Conservation (phyloP, 306 rosid genomes). For the Begonia masoniana region DNA sequence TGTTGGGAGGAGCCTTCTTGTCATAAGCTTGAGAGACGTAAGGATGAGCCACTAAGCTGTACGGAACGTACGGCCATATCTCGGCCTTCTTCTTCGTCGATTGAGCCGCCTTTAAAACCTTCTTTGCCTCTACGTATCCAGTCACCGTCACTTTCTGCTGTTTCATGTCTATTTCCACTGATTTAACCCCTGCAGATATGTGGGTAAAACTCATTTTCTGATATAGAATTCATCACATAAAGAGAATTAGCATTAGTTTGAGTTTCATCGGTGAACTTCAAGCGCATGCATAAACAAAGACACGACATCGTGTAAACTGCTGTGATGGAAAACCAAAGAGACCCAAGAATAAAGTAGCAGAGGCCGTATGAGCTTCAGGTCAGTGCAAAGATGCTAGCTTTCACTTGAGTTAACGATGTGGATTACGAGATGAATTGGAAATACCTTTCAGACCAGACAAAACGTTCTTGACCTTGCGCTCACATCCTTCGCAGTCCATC, state of each 20-base stretch:
- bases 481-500: constrained; percentile 98
- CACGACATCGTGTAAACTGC: too few relatives aligned
- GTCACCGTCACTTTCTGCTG: constrained; percentile 91
- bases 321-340: too few relatives aligned
- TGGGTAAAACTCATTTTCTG: too few relatives aligned
- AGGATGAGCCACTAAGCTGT: constrained; percentile 61
- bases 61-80: constrained; percentile 90
- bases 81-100: constrained; percentile 92
- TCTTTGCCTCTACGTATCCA: constrained; percentile 76
- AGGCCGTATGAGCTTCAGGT: too few relatives aligned
- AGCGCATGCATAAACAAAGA: too few relatives aligned
- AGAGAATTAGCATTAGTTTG: neutral
- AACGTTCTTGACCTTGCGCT: constrained; percentile 73
- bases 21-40: constrained; percentile 72
- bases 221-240: neutral
- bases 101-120: constrained; percentile 85
- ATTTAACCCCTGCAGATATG: constrained; percentile 89
- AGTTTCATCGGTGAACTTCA: too few relatives aligned
- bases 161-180: constrained; percentile 81
- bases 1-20: constrained; percentile 94
- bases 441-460: constrained; percentile 86
- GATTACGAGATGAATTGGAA: too few relatives aligned
- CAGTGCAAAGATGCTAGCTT: neutral
- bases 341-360: too few relatives aligned
- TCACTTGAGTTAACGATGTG: neutral